phyloP scores from a whole-genome alignment of 1,139 yeast genomes.

The Hanseniaspora sp. region DNA sequence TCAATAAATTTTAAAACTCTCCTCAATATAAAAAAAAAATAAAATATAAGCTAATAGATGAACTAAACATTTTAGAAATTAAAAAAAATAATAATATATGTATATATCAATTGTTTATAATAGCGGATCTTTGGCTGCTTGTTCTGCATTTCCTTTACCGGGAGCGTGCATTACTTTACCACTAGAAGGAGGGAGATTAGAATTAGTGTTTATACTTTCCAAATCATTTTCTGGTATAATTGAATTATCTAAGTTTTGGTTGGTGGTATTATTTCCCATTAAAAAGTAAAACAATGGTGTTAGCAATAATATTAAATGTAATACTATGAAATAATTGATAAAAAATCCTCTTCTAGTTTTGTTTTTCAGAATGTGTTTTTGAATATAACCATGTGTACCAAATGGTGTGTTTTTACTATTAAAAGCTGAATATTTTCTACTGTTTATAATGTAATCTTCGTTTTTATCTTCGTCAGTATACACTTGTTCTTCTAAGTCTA shows the following conservation, averaged over 20 bases:
- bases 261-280: neutral
- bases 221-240: too few relatives aligned
- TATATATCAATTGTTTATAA: neutral
- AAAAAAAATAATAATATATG: neutral
- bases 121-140: slow-evolving; percentile 9
- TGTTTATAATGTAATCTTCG: neutral
- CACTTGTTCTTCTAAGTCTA: neutral
- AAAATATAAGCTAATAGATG: neutral
- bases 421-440: slow-evolving; percentile 5
- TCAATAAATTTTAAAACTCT: slow-evolving; percentile 6
- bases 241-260: too few relatives aligned
- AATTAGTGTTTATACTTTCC: neutral
- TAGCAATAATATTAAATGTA: neutral
- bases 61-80: too few relatives aligned
- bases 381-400: neutral
- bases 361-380: neutral
- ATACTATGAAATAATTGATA: slow-evolving; percentile 5
- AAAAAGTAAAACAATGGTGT: neutral
- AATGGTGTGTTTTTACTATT: neutral
- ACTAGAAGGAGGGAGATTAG: slow-evolving; percentile 12
- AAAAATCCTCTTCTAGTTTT: neutral
- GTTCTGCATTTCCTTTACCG: slow-evolving; percentile 14
- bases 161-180: slow-evolving; percentile 16
- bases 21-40: neutral
- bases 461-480: neutral